Base-by-base conservation (phyloP, 1,139 yeast species). In the Debaryomyces coudertii region DNA sequence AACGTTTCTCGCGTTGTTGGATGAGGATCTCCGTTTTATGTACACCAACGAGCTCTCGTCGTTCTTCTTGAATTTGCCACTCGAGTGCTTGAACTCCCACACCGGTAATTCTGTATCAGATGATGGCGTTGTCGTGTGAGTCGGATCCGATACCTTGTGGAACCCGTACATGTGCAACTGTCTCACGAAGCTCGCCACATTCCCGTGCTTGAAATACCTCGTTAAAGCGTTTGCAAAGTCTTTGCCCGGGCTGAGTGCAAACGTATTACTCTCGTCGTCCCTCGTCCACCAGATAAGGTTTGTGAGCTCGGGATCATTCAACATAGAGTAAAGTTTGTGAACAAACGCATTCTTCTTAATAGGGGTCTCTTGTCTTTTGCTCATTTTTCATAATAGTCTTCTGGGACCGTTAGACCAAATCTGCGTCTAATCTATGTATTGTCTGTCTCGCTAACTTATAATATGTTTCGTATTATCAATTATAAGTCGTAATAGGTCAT, bases 81-180 rank as follows among this genome's bases (percentile, higher is more conserved):
- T 80, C 38, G 87, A 83, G 60, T 92, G 99, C 53, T 85, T 85
- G 68, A 92, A 92, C 65, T 89, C 96, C 98, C 98, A 92, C 4
- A 79, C 59, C 50, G 73, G 68, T 31, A 55, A 48, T 40, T 63
- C 67, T 34, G 53, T 53, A 29, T 47, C 53, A 25, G 44, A 28
- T 25, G 36, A 5, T 28, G 3, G 31, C 11, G n/a, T 11, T 15
- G 7, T 7, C 20, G 3, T 24, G 20, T 42, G 31, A 36, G 43
- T 50, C 40, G 55, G 59, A 50, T 77, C 85, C 48, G 77, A 77
- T 7, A 82, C 87, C 53, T 77, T 77, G 55, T 74, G 79, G 53
- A 74, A 74, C 7, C 79, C 79, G 54, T 74, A 74, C 79, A 74
- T 74, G 56, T 74, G 79, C 31, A 74, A 61, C 56, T 74, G 79